A percentile compares a stretch with the other conserved stretches of the same genome.
These are phyloP conservation scores for Entomortierella parvispora DNA, from an alignment of 192 early-diverging fungal genomes.

Conservation along the genomic window DNA sequence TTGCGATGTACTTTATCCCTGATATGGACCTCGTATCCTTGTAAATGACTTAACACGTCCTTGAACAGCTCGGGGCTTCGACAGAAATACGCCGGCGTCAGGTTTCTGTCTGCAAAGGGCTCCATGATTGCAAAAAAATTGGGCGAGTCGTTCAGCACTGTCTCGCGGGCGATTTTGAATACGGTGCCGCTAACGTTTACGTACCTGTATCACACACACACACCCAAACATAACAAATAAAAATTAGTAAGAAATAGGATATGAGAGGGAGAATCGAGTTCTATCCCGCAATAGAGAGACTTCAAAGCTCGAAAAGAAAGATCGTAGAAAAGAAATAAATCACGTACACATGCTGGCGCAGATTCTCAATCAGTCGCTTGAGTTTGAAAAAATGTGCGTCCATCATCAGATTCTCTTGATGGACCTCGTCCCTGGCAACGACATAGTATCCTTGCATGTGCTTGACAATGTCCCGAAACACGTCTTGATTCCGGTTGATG, in stretches of 20 bases:
- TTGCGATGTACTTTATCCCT: conserved; percentile 62
- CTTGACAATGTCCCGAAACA: conserved; percentile 62
- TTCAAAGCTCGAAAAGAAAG: neutral
- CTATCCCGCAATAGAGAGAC: no score
- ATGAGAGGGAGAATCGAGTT: neutral
- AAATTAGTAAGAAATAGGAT: conserved; percentile 4
- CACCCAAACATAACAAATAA: neutral
- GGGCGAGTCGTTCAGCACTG: conserved; percentile 56
- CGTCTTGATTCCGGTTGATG: conserved; percentile 63
- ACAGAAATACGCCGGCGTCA: conserved; percentile 41
- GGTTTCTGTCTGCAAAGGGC: conserved; percentile 31
- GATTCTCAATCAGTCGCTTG: conserved; percentile 41
- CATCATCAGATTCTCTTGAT: conserved; percentile 49
- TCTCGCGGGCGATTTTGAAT: conserved; percentile 58
- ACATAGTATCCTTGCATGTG: conserved; percentile 67
- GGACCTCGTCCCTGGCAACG: conserved; percentile 52
- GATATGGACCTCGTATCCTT: conserved; percentile 66
- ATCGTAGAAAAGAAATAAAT: neutral
- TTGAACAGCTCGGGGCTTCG: conserved; percentile 64
- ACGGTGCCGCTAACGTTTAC: conserved; percentile 65
- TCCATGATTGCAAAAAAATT: conserved; percentile 52
- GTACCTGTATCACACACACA: conserved; percentile 37
- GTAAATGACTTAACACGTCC: conserved; percentile 63
- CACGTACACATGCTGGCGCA: conserved; percentile 55
- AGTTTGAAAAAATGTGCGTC: conserved; percentile 60